A percentile compares a stretch with the other conserved stretches of the same genome.
Conservation (phyloP, 2,329 filamentous ascomycete species). For the Alternaria rosae region DNA sequence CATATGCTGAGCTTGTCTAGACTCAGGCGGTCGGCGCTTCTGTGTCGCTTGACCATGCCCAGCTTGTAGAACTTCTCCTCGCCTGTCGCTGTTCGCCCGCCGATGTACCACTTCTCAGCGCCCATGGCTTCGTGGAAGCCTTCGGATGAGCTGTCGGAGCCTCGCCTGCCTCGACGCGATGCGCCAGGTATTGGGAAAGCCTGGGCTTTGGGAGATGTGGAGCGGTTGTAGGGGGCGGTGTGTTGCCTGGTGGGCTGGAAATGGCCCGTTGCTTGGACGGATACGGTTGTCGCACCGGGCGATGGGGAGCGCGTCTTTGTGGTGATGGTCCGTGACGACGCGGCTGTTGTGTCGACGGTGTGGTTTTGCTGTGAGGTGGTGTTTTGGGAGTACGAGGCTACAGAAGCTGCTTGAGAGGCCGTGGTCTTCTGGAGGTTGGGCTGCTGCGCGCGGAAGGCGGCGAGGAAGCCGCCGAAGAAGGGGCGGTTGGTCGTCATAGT, state of each 20-base stretch:
- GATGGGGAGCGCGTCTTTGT: conserved; percentile 43
- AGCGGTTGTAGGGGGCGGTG: conserved; percentile 48
- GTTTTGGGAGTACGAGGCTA: conserved; percentile 48
- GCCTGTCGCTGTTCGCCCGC: conserved; percentile 76
- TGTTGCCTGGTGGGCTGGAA: conserved; percentile 53
- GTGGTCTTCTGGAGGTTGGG: conserved; percentile 66
- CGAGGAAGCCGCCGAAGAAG: conserved; percentile 72
- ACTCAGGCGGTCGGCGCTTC: conserved; percentile 77
- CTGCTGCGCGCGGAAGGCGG: conserved; percentile 72
- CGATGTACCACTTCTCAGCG: conserved; percentile 83
- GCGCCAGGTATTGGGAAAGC: conserved; percentile 48
- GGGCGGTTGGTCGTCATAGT: conserved; percentile 70
- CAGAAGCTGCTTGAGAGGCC: conserved; percentile 48
- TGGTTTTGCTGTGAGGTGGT: conserved; percentile 47
- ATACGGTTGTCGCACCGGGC: conserved; percentile 48
- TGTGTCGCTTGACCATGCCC: conserved; percentile 74
- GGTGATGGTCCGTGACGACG: conserved; percentile 52
- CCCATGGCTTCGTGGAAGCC: conserved; percentile 77
- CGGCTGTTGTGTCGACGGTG: conserved; percentile 49
- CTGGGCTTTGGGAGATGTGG: conserved; percentile 46
- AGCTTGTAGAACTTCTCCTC: conserved; percentile 84
- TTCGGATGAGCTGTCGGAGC: conserved; percentile 77
- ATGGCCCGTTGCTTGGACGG: conserved; percentile 49
- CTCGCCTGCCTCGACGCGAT: conserved; percentile 60
- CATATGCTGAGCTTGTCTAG: conserved; percentile 78